Evolutionary conservation across 768 basidiomycete species (phyloP).

Genomic region (Gyrodon lividus): DNA sequence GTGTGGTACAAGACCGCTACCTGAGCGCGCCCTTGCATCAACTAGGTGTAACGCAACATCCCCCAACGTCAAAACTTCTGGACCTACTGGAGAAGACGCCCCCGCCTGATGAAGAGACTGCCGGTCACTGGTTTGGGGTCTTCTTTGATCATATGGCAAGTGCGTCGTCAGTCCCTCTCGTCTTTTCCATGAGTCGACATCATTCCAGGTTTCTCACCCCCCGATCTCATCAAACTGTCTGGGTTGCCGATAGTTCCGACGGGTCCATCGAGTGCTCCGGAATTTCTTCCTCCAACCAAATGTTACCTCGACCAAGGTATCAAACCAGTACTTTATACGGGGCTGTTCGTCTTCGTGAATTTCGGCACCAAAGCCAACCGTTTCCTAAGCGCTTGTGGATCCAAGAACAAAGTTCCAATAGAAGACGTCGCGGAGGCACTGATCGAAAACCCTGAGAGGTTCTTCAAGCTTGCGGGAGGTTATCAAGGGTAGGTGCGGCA

Average conservation of each 20-base stretch:
- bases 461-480: no score
- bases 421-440: constrained; percentile 65
- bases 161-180: constrained; percentile 25
- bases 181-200: not conserved
- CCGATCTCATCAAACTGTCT: constrained; percentile 54
- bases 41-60: constrained; percentile 64
- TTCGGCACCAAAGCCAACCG: constrained; percentile 76
- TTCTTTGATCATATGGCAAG: constrained; percentile 59
- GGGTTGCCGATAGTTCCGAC: constrained; percentile 59
- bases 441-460: constrained; percentile 57
- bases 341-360: constrained; percentile 81
- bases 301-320: constrained; percentile 60
- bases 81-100: constrained; percentile 51
- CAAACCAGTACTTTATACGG: constrained; percentile 60
- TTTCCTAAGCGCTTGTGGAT: constrained; percentile 81
- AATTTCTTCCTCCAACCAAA: constrained; percentile 52
- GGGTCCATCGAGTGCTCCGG: constrained; percentile 25
- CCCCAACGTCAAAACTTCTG: constrained; percentile 56
- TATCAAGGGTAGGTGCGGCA: constrained; percentile 51
- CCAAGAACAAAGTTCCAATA: constrained; percentile 76
- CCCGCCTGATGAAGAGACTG: constrained; percentile 49
- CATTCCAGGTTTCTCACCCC: constrained; percentile 39
- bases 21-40: constrained; percentile 50
- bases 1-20: constrained; percentile 52
- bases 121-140: constrained; percentile 59